Percentiles rank a stretch among this genome's conserved stretches.
These are phyloP conservation scores for Tricholoma bakamatsutake DNA, from an alignment of 768 basidiomycete genomes.

Conservation along the genomic window DNA sequence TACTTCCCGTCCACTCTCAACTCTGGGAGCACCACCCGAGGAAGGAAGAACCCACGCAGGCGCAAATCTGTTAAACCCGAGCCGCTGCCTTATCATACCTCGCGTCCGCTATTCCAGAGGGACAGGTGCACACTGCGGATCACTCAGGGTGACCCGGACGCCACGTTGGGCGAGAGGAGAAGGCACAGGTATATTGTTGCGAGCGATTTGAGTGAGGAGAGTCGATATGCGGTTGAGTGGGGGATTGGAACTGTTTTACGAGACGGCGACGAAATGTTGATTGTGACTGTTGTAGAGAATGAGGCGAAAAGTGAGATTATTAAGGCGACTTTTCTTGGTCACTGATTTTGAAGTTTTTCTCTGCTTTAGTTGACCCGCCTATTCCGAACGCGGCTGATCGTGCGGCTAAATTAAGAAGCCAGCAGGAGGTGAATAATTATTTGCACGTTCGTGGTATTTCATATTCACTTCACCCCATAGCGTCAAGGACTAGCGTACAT, in stretches of 20 bases:
- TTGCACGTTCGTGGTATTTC: neutral
- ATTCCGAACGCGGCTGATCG: conserved; percentile 72
- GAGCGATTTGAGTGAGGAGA: conserved; percentile 93
- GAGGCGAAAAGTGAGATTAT: conserved; percentile 70
- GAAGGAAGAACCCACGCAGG: conserved; percentile 42
- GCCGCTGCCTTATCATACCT: conserved; percentile 57
- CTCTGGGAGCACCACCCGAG: conserved; percentile 29
- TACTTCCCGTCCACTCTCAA: conserved; percentile 77
- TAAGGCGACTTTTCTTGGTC: neutral
- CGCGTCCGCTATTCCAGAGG: conserved; percentile 79
- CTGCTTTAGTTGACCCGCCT: conserved; percentile 52
- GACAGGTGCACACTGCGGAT: conserved; percentile 90
- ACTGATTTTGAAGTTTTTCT: conserved; percentile 3
- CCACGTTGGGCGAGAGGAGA: conserved; percentile 46
- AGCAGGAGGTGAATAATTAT: conserved; percentile 71
- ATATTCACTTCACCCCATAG: conserved; percentile 30
- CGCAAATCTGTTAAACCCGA: conserved; percentile 64
- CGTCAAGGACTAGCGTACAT: conserved; percentile 87
- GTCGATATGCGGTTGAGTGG: conserved; percentile 95
- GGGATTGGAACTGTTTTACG: conserved; percentile 92
- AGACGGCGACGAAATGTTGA: conserved; percentile 90
- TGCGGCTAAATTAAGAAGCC: conserved; percentile 72
- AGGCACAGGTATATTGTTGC: conserved; percentile 80
- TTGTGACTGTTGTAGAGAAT: conserved; percentile 90
- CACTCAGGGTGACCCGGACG: conserved; percentile 77